Base-by-base conservation (phyloP, 140 eudicot species). In the Cichorium intybus region DNA sequence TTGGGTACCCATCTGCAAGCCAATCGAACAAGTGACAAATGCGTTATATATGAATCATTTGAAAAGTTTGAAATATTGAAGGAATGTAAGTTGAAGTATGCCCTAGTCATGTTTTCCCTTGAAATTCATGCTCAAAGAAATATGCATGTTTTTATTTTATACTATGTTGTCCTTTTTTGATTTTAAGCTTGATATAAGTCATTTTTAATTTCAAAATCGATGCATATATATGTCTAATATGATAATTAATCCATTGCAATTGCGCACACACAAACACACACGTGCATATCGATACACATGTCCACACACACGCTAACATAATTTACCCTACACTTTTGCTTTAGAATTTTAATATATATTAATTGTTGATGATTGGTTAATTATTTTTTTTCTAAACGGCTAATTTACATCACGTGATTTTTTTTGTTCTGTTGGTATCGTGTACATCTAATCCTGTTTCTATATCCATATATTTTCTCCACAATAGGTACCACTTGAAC, bases 1-100 rank as follows among this genome's bases (percentile, higher is more conserved):
- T 89, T 20, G 97, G 97, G 72, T 86, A 90, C 68, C 95, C 93
- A 26, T 41, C 52, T 16, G 47, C 49, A 45, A 66, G 53, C 33
- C 26, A 33, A 28, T 66, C 34, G 54, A 47, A 29, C 9, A 54
- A 63, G 54, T 60, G 31, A 60, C 29, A 16, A 24, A 31, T 31
- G 28, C 23, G 46, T 26, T 3, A 27, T 23, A 26, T 17, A 5
- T 27, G n/a, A 4, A 20, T 15, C 6, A 5, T n/a, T 46, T 46
- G 5, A n/a, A 22, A 46, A n/a, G 4, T n/a, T 46, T 6, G 7
- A 35, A 35, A 2, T 35, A 7, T 4, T 4, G 43, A 7, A 35
- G 7, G 7, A 35, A 26, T 2, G 4, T 4, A 5, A 2, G 29
- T 2, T 26, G 29, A 1, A 0, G 46, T 37, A 37, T 10, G 46